phyloP scores from a whole-genome alignment of 176 grass and related monocot genomes.

The Phoenix roebelenii region DNA sequence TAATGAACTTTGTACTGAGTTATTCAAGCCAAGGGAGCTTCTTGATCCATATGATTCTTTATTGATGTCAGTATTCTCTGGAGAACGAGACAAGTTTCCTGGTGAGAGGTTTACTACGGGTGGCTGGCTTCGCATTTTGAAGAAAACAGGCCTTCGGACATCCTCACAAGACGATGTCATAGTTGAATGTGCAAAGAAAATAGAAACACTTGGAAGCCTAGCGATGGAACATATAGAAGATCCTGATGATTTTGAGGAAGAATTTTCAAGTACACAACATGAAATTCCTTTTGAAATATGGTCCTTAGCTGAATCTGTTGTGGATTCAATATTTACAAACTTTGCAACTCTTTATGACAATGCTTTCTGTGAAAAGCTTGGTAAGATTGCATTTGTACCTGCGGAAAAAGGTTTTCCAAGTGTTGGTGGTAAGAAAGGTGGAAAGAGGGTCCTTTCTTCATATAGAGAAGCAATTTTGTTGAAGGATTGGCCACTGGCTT shows the following conservation, averaged over 20 bases:
- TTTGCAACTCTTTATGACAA: constrained; percentile 80
- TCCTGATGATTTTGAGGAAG: constrained; percentile 64
- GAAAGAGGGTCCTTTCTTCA: constrained; percentile 74
- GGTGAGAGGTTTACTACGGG: constrained; percentile 65
- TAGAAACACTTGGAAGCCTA: constrained; percentile 66
- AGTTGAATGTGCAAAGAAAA: constrained; percentile 69
- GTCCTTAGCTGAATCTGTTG: constrained; percentile 72
- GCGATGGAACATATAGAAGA: constrained; percentile 35
- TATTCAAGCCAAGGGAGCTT: constrained; percentile 77
- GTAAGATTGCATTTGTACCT: constrained; percentile 83
- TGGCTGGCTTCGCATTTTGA: constrained; percentile 81
- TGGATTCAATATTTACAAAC: constrained; percentile 71
- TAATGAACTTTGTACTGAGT: constrained; percentile 50
- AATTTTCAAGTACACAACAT: constrained; percentile 48
- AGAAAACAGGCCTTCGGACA: constrained; percentile 70
- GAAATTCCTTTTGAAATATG: constrained; percentile 83
- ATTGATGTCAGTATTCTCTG: constrained; percentile 71
- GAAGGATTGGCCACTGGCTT: constrained; percentile 85
- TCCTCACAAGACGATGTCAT: constrained; percentile 74
- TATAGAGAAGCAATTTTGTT: constrained; percentile 71
- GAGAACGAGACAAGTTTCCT: constrained; percentile 69
- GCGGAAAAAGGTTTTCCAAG: constrained; percentile 92
- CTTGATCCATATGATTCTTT: constrained; percentile 79
- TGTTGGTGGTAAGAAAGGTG: constrained; percentile 96
- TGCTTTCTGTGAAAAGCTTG: constrained; percentile 77